These are phyloP conservation scores for Dioscorea alata DNA, from an alignment of 106 monocot species.

Conservation along the genomic window DNA sequence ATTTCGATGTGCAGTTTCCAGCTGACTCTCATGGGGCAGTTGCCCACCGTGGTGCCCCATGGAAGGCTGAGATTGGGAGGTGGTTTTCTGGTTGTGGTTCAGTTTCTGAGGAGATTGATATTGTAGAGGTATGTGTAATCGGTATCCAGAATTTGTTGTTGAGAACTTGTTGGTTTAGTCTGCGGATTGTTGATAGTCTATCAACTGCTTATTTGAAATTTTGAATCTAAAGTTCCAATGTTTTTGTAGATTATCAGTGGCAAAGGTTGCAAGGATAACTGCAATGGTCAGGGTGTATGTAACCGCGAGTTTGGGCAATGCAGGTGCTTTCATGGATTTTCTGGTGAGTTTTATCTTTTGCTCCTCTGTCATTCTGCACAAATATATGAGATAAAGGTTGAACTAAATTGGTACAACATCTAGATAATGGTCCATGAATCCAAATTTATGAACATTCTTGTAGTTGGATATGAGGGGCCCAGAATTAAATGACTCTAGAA, in stretches of 20 bases:
- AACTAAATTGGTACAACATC: neutral
- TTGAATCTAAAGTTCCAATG: no score
- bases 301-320: slow-evolving; percentile 70
- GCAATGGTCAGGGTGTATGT: slow-evolving; percentile 68
- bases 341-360: slow-evolving; percentile 27
- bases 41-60: slow-evolving; percentile 53
- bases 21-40: slow-evolving; percentile 49
- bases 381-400: neutral
- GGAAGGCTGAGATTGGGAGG: slow-evolving; percentile 75
- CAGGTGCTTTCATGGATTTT: slow-evolving; percentile 90
- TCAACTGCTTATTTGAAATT: no score
- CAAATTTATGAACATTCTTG: neutral
- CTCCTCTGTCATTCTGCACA: neutral
- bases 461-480: no score
- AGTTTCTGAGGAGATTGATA: slow-evolving; percentile 21
- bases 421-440: neutral
- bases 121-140: slow-evolving; percentile 45
- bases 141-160: no score
- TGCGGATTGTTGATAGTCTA: no score
- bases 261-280: slow-evolving; percentile 57
- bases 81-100: slow-evolving; percentile 70
- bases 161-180: no score
- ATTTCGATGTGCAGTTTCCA: slow-evolving; percentile 25
- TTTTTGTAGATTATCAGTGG: slow-evolving; percentile 41
- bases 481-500: no score